These are phyloP conservation scores for Candida sp. DNA, from an alignment of 1,139 yeast species.

Conservation along the genomic window DNA sequence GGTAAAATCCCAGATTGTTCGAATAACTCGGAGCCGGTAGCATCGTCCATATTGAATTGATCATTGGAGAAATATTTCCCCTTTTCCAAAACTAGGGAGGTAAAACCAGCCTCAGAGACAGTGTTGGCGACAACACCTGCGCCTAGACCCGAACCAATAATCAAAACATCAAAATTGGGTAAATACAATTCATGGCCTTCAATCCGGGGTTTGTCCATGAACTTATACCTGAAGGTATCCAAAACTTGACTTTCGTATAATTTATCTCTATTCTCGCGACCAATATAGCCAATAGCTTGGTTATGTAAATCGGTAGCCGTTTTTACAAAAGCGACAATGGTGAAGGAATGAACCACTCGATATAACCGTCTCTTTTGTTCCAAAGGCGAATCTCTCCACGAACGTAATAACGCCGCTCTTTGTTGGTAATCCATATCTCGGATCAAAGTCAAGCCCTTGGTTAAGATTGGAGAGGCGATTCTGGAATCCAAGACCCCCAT, in stretches of 20 bases:
- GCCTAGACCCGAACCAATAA: slow-evolving; percentile 59
- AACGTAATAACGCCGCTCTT: slow-evolving; percentile 22
- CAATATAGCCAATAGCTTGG: slow-evolving; percentile 33
- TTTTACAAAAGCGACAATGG: slow-evolving; percentile 19
- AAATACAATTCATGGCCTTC: slow-evolving; percentile 31
- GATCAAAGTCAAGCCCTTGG: slow-evolving; percentile 31
- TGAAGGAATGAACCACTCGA: slow-evolving; percentile 19
- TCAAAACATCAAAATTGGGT: slow-evolving; percentile 41
- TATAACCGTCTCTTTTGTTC: slow-evolving; percentile 26
- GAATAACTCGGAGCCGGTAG: slow-evolving; percentile 36
- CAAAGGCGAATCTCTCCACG: slow-evolving; percentile 41
- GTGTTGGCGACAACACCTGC: slow-evolving; percentile 58
- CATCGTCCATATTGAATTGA: slow-evolving; percentile 38
- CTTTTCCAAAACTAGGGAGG: slow-evolving; percentile 50
- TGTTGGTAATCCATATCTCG: slow-evolving; percentile 35
- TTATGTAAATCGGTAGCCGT: slow-evolving; percentile 32
- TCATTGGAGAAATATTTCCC: slow-evolving; percentile 42
- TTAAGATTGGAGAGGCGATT: slow-evolving; percentile 31
- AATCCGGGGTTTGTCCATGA: slow-evolving; percentile 29
- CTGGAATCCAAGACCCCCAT: slow-evolving; percentile 27
- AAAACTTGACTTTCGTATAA: slow-evolving; percentile 23
- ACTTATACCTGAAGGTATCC: slow-evolving; percentile 26
- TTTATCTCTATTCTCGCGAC: slow-evolving; percentile 23
- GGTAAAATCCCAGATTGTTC: slow-evolving; percentile 39
- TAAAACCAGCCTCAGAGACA: slow-evolving; percentile 41